Percentiles rank a stretch among this genome's conserved stretches.
These are phyloP conservation scores for Geotrichum fermentans DNA, from an alignment of 1,139 yeast species.

Conservation along the genomic window DNA sequence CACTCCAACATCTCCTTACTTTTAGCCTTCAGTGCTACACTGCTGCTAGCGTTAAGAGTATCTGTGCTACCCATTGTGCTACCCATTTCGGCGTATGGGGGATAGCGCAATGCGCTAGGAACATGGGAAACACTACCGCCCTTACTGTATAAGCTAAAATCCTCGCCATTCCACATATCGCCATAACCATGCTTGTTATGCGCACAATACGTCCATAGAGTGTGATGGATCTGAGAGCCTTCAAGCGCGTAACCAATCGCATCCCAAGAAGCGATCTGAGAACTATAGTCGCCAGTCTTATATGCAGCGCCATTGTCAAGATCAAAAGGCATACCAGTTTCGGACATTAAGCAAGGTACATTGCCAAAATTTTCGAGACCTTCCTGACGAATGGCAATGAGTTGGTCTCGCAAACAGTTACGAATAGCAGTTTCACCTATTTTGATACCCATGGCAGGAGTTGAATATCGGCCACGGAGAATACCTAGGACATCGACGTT, in stretches of 20 bases:
- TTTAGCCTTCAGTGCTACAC: neutral
- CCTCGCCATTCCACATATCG: constrained; percentile 89
- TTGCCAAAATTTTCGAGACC: constrained; percentile 40
- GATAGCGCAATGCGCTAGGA: neutral
- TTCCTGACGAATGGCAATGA: constrained; percentile 59
- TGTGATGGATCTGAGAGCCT: constrained; percentile 62
- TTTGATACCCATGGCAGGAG: constrained; percentile 70
- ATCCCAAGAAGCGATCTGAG: constrained; percentile 80
- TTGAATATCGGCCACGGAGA: constrained; percentile 65
- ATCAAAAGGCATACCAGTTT: constrained; percentile 94
- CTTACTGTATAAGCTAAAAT: constrained; percentile 75
- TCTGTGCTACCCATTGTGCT: neutral
- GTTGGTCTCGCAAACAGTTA: constrained; percentile 63
- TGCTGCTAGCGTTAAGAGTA: neutral
- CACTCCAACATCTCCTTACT: neutral
- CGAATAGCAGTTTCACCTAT: constrained; percentile 77
- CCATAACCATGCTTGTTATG: constrained; percentile 75
- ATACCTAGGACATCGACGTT: constrained; percentile 89
- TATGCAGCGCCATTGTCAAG: constrained; percentile 78
- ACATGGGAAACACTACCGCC: constrained; percentile 45
- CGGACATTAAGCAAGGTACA: constrained; percentile 62
- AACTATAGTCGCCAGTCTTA: constrained; percentile 55
- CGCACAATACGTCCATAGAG: constrained; percentile 81
- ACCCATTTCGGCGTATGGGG: neutral
- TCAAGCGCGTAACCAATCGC: constrained; percentile 77